These are phyloP conservation scores for Alternaria sp. DNA, from an alignment of 2,329 filamentous ascomycete species.

Conservation along the genomic window DNA sequence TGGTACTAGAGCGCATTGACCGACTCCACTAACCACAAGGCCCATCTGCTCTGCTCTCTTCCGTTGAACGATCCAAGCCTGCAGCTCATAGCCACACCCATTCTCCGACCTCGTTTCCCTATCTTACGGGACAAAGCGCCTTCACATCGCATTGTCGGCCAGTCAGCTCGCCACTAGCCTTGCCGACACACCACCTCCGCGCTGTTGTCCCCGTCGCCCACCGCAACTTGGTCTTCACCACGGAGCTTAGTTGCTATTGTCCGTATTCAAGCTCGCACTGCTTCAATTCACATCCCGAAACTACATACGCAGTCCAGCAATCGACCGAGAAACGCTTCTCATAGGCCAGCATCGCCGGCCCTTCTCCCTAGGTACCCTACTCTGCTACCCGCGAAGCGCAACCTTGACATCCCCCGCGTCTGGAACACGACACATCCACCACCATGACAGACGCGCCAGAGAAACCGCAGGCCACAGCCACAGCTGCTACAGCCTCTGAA, in stretches of 20 bases:
- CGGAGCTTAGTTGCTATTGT: conserved; percentile 17
- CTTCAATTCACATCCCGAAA: not conserved
- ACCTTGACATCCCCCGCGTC: conserved; percentile 6
- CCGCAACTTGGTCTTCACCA: conserved; percentile 12
- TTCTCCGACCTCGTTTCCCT: conserved; percentile 2
- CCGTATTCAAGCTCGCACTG: conserved; percentile 5
- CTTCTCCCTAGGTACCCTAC: not conserved
- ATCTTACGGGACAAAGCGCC: not conserved
- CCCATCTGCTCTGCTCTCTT: conserved; percentile 10
- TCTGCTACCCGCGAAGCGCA: conserved; percentile 9
- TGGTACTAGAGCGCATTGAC: conserved; percentile 41
- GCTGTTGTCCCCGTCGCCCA: conserved; percentile 15
- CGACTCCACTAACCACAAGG: conserved; percentile 31
- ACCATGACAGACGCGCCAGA: conserved; percentile 39
- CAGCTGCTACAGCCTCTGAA: conserved; percentile 17
- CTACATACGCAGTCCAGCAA: not conserved
- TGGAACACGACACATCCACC: conserved; percentile 9
- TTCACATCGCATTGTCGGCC: conserved; percentile 5
- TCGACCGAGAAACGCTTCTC: not conserved
- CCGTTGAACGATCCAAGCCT: conserved; percentile 9
- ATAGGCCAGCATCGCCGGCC: not conserved
- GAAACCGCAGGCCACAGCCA: conserved; percentile 25
- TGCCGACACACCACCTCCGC: conserved; percentile 21
- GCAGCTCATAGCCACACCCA: not conserved
- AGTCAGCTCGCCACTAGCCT: conserved; percentile 25